Evolutionary conservation across 2,329 filamentous ascomycete genomes (phyloP).

Genomic region (Fusarium sp.): DNA sequence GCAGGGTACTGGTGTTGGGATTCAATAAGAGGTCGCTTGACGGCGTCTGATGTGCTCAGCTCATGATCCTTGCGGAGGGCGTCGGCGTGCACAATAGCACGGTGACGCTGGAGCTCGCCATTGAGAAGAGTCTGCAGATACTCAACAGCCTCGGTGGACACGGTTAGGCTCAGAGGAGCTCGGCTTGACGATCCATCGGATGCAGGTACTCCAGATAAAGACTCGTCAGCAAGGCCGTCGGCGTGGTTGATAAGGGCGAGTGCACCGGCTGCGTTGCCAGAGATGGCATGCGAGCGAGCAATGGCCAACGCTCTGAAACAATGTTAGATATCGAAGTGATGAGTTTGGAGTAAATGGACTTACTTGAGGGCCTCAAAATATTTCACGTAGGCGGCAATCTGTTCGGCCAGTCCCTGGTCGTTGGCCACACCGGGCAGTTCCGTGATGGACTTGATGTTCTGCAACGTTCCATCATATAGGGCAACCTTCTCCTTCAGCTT

Average conservation of each 20-base stretch:
- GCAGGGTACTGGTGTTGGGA: constrained; percentile 82
- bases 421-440: constrained; percentile 92
- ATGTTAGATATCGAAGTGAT: constrained; percentile 29
- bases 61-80: constrained; percentile 70
- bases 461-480: constrained; percentile 90
- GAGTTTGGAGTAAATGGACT: constrained; percentile 47
- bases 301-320: constrained; percentile 81
- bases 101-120: constrained; percentile 83
- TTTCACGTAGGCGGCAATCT: constrained; percentile 82
- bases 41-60: constrained; percentile 52
- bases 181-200: constrained; percentile 45
- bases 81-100: constrained; percentile 87
- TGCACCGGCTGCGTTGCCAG: constrained; percentile 81
- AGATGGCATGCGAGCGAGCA: constrained; percentile 85
- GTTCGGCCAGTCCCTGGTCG: constrained; percentile 81
- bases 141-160: constrained; percentile 72
- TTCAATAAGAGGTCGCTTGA: constrained; percentile 75
- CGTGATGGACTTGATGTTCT: constrained; percentile 91
- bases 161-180: constrained; percentile 76
- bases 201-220: constrained; percentile 64
- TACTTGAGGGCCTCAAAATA: constrained; percentile 94
- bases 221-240: constrained; percentile 72
- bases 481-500: constrained; percentile 89
- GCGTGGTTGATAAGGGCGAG: constrained; percentile 88
- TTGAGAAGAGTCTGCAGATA: constrained; percentile 75